These are phyloP conservation scores for Beauveria sp. DNA, from an alignment of 2,329 filamentous ascomycete species.

Conservation along the genomic window DNA sequence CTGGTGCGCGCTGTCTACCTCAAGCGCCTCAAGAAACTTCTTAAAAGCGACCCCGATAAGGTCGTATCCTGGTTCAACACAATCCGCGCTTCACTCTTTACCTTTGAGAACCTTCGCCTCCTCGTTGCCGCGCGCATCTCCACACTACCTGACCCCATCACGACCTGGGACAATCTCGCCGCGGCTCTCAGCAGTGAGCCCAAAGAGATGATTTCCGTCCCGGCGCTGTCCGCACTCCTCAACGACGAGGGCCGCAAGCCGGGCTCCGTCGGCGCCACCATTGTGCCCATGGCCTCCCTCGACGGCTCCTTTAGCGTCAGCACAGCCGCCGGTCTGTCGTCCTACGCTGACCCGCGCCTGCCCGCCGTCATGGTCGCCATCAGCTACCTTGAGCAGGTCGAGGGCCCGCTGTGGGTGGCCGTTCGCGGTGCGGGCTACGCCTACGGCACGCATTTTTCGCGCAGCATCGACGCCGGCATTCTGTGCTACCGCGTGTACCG, in stretches of 20 bases:
- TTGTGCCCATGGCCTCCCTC: conserved; percentile 85
- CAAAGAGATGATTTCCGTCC: conserved; percentile 58
- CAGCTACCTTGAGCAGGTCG: conserved; percentile 85
- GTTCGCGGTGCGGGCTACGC: conserved; percentile 90
- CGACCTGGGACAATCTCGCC: conserved; percentile 61
- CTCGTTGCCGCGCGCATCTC: conserved; percentile 75
- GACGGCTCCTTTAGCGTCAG: conserved; percentile 86
- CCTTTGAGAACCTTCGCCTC: conserved; percentile 76
- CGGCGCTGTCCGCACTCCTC: conserved; percentile 62
- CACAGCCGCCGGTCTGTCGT: conserved; percentile 65
- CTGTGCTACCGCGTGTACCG: conserved; percentile 83
- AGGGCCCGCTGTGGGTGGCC: conserved; percentile 89
- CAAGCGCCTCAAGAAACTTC: conserved; percentile 72
- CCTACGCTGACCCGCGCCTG: conserved; percentile 67
- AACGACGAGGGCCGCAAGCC: conserved; percentile 67
- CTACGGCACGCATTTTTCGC: conserved; percentile 76
- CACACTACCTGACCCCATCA: conserved; percentile 67
- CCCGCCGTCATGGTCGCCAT: conserved; percentile 83
- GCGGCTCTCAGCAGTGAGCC: conserved; percentile 27
- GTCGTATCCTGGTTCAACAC: conserved; percentile 73
- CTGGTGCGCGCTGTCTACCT: conserved; percentile 84
- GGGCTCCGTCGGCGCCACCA: conserved; percentile 64
- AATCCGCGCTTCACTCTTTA: conserved; percentile 68
- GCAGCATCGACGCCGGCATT: conserved; percentile 70
- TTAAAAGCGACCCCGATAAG: conserved; percentile 66